Base-by-base conservation (phyloP, 441 rosid species). In the Arabidopsis hybrid region DNA sequence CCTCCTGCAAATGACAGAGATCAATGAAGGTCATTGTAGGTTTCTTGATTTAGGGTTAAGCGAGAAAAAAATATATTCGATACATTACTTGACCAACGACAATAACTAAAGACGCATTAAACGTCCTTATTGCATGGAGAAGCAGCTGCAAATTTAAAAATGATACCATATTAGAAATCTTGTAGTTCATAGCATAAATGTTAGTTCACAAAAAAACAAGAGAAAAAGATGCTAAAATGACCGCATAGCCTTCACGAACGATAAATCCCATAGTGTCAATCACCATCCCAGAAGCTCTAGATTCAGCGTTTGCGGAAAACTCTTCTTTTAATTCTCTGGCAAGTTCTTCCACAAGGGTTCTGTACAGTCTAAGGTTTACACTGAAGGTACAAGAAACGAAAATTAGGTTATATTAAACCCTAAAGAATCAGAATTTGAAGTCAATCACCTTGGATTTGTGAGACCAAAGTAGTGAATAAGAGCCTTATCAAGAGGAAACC, bases 201-300 rank as follows among this genome's bases (percentile, higher is more conserved):
- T 11, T 5, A 11, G 14, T 18, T 18, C 31, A 13, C 3, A 3
- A 50, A 18, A 50, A 11, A 0, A 7, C 1, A 21, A 21, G 26
- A 21, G 4, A 12, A 29, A 52, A 6, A 29, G 4, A 29, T 12
- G 18, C 31, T 6, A 14, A 65, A 70, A 43, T 69, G 78, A 88
- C 97, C 92, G 85, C 84, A 65, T 86, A 92, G 60, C 97, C 99
- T 34, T 78, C 67, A 75, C 85, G 91, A 43, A 83, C 83, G 76
- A 87, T 88, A 95, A 93, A 94, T 69, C 97, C 93, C 92, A 90
- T 88, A 52, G 98, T 90, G 83, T 90, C 90, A 62, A 90, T 88
- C 78, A 94, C 97, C 92, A 89, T 87, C 60, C 96, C 95, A 4
- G 95, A 79, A 76, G 87, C 82, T 71, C 81, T 80, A 78, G 88